Evolutionary conservation across 257 asterid species (phyloP).

Genomic region (Mitragyna speciosa): DNA sequence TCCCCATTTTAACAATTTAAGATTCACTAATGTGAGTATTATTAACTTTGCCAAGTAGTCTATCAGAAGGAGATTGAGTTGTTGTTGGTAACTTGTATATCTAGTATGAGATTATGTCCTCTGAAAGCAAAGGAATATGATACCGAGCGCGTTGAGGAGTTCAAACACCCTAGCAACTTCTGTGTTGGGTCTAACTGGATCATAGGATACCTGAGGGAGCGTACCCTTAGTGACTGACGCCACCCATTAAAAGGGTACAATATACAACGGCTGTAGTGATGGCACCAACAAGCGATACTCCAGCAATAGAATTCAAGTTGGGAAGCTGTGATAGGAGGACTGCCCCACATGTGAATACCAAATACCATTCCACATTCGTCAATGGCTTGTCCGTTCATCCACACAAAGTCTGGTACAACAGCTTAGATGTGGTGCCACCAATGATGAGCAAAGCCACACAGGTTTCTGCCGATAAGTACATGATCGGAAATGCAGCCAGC

Average conservation of each 20-base stretch:
- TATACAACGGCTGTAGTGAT: constrained; percentile 83
- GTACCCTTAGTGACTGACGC: constrained; percentile 68
- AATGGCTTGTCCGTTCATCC: constrained; percentile 60
- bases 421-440: constrained; percentile 68
- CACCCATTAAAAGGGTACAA: constrained; percentile 72
- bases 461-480: constrained; percentile 77
- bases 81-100: constrained; percentile 70
- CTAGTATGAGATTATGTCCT: constrained; percentile 91
- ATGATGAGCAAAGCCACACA: constrained; percentile 75
- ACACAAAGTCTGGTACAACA: constrained; percentile 64
- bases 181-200: constrained; percentile 39
- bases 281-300: constrained; percentile 74
- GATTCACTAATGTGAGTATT: background rate
- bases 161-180: constrained; percentile 48
- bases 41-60: too few species aligned
- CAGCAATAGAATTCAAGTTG: constrained; percentile 88
- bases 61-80: too few species aligned
- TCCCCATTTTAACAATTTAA: background rate
- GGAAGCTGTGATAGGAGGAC: constrained; percentile 84
- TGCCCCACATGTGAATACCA: constrained; percentile 76
- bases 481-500: constrained; percentile 51
- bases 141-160: constrained; percentile 79
- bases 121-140: constrained; percentile 84
- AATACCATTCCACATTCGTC: constrained; percentile 78
- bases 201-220: constrained; percentile 62